A percentile compares a stretch with the other conserved stretches of the same genome.
Conservation (phyloP, 2,329 filamentous ascomycete genomes). For the Massarina eburnea region DNA sequence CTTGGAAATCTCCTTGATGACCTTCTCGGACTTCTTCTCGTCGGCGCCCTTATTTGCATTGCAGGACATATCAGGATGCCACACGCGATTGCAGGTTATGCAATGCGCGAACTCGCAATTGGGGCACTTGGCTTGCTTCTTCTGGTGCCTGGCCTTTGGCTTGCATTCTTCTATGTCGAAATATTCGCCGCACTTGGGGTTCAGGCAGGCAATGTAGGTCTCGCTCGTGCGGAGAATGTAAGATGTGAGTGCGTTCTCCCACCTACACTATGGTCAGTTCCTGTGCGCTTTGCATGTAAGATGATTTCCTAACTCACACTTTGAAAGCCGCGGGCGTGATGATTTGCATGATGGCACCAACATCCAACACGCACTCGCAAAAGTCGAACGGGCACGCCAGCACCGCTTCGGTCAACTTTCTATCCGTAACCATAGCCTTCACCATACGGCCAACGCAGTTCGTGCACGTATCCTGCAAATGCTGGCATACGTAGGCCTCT, state of each 20-base stretch:
- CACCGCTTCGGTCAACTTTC: slow-evolving; percentile 15
- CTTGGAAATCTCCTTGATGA: slow-evolving; percentile 25
- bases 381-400: slow-evolving; percentile 16
- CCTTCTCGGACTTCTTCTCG: slow-evolving; percentile 13
- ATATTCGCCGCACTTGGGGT: slow-evolving; percentile 18
- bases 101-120: slow-evolving; percentile 24
- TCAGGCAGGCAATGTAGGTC: slow-evolving; percentile 22
- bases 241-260: slow-evolving; percentile 19
- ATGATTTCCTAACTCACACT: background rate
- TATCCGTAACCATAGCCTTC: slow-evolving; percentile 15
- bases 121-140: slow-evolving; percentile 22
- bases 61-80: slow-evolving; percentile 18
- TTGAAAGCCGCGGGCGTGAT: slow-evolving; percentile 18
- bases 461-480: slow-evolving; percentile 23
- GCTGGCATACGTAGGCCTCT: slow-evolving; percentile 14
- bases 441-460: slow-evolving; percentile 22
- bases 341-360: slow-evolving; percentile 10
- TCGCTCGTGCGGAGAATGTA: slow-evolving; percentile 14
- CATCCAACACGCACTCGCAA: slow-evolving; percentile 15
- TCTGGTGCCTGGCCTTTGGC: background rate
- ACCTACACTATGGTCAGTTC: slow-evolving; percentile 16
- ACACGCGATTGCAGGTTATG: slow-evolving; percentile 22
- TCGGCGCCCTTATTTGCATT: slow-evolving; percentile 17
- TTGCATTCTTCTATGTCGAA: slow-evolving; percentile 27
- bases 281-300: no score